Evolutionary conservation across 2,329 filamentous ascomycete genomes (phyloP).

Genomic region (Nemania sp.): DNA sequence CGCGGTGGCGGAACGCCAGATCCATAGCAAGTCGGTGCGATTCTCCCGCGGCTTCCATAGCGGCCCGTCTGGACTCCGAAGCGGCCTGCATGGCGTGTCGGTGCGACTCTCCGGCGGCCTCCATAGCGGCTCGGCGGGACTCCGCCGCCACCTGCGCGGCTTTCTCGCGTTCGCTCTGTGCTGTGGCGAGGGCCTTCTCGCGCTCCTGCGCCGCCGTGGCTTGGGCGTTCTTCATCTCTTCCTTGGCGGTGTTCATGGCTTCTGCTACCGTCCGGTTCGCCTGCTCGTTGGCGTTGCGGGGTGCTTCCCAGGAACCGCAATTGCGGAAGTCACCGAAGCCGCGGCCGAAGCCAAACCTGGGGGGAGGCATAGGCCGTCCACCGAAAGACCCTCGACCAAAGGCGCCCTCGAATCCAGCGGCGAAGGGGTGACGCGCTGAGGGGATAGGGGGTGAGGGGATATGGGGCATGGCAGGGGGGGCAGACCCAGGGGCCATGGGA

Average conservation of each 20-base stretch:
- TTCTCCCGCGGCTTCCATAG: background rate
- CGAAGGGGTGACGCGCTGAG: background rate
- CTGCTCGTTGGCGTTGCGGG: background rate
- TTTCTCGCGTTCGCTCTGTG: background rate
- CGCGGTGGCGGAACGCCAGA: background rate
- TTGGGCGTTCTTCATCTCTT: background rate
- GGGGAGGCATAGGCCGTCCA: background rate
- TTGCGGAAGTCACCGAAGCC: background rate
- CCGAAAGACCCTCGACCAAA: conserved; percentile 19
- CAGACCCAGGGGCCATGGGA: background rate
- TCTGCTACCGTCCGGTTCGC: conserved; percentile 15
- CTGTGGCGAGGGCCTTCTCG: conserved; percentile 8
- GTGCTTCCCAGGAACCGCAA: background rate
- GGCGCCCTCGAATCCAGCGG: background rate
- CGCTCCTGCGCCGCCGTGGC: background rate
- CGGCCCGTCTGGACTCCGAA: background rate
- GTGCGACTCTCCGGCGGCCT: background rate
- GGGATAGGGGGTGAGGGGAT: background rate
- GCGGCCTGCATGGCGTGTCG: background rate
- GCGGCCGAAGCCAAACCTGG: background rate
- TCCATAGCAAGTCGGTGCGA: background rate
- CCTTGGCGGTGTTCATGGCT: background rate
- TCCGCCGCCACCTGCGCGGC: conserved; percentile 1
- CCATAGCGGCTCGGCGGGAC: conserved; percentile 3
- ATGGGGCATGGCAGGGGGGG: background rate